A percentile compares a stretch with the other conserved stretches of the same genome.
Conservation (phyloP, 176 grass and related monocot genomes). For the Hsuehochloa calcarea region DNA sequence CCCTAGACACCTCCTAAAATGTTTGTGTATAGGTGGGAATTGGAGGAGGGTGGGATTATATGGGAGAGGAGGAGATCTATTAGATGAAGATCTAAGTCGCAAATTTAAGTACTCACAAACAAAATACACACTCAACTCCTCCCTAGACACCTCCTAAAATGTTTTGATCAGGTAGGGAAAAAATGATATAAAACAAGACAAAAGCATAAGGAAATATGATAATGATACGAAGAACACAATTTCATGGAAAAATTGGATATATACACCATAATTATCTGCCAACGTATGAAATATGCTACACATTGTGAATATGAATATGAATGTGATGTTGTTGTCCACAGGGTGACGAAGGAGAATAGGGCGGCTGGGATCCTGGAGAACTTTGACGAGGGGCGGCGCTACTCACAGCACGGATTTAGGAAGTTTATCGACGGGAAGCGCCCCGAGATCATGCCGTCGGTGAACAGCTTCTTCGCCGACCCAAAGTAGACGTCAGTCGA, state of each 20-base stretch:
- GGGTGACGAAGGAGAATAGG: constrained; percentile 66
- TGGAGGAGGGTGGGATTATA: too few species aligned
- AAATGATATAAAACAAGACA: background rate
- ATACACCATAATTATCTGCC: background rate
- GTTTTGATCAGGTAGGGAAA: background rate
- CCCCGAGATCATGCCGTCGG: constrained; percentile 50
- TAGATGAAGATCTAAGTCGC: too few species aligned
- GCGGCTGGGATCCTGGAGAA: constrained; percentile 58
- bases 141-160: background rate
- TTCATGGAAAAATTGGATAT: background rate
- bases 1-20: background rate
- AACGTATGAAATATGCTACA: background rate
- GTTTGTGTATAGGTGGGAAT: too few species aligned
- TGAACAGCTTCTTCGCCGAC: constrained; percentile 59
- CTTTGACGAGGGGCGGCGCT: constrained; percentile 50
- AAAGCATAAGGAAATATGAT: background rate
- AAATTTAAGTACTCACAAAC: too few species aligned
- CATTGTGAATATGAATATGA: background rate
- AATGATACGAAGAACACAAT: background rate
- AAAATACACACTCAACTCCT: too few species aligned
- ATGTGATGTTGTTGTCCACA: background rate
- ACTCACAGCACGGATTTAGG: constrained; percentile 51
- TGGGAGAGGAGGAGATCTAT: too few species aligned
- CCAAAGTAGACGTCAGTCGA: background rate
- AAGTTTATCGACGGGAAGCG: constrained; percentile 45